Evolutionary conservation across 352 stramenopile species (phyloP), one percentile per base, ranked within the genome.

Genomic region (Globisporangium viniferum): DNA sequence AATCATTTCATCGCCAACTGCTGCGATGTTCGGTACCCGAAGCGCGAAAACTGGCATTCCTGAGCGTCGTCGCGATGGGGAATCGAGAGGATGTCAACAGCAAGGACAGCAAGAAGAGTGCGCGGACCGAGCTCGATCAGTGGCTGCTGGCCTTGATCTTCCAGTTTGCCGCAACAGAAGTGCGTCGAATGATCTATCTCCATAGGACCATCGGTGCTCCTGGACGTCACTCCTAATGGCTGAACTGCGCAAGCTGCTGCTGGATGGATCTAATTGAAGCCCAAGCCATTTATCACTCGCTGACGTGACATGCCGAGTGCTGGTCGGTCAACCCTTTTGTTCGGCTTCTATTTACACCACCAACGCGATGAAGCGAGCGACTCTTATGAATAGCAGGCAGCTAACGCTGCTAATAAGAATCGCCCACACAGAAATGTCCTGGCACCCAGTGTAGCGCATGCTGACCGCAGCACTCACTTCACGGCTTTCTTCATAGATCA

Each of bases 171-270:
- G 41, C 27, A 27, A 39, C 46, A 6, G 24, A 31, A 24, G 29
- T 57, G 29, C 39, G 14, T 15, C 59, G 59, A 7, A 22, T 2
- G 59, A 46, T 41, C 59, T 65, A 41, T 44, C 20, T 65, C 27
- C 31, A 65, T 20, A 10, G 59, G 27, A 39, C 22, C 18, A 65
- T 65, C 1, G 2, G 59, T 2, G 59, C 59, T 14, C 59, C 59
- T n/a, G 59, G 59, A 9, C 59, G 59, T 20, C 41, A 64, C 41
- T 53, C 59, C 15, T 65, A 29, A 31, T 3, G 27, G 31, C 53
- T 36, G 24, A 36, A n/a, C 51, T 12, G 24, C 14, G 53, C 12
- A 12, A 57, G 51, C 24, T 58, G 51, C 24, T 58, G 12, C 10
- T 18, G 51, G 15, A 22, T 18, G 51, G 15, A 22, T 49, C 15